These are phyloP conservation scores for Prunus yedoensis DNA, from an alignment of 331 rosid species.

Conservation along the genomic window DNA sequence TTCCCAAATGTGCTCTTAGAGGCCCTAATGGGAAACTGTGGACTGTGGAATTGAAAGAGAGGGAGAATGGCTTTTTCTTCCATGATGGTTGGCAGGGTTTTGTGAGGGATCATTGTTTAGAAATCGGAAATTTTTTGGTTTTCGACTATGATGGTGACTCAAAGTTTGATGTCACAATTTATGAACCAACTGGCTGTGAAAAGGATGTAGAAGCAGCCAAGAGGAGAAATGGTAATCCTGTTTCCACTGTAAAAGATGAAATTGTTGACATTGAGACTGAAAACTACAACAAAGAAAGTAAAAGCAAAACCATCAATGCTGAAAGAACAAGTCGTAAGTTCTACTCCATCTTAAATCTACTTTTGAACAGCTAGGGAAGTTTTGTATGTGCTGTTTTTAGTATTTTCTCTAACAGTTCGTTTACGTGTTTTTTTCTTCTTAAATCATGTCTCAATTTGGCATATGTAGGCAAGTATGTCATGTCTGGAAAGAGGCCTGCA, in stretches of 20 bases:
- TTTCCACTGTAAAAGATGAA: neutral
- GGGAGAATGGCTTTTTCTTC: constrained; percentile 6
- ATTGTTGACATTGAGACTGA: neutral
- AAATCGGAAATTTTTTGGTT: constrained; percentile 6
- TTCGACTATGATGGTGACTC: constrained; percentile 1
- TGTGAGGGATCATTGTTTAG: constrained; percentile 15
- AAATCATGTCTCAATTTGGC: neutral
- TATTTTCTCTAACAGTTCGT: too few species aligned
- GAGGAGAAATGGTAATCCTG: neutral
- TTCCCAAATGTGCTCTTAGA: neutral
- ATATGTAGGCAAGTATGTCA: neutral
- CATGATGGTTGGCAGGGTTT: constrained; percentile 9
- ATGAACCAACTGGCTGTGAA: neutral
- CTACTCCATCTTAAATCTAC: neutral
- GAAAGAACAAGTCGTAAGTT: neutral
- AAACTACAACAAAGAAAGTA: neutral
- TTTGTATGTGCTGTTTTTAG: neutral
- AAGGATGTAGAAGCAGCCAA: neutral
- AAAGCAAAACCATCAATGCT: neutral
- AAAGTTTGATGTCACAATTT: neutral
- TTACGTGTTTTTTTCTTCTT: neutral
- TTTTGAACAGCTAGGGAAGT: neutral
- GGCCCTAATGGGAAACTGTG: constrained; percentile 7
- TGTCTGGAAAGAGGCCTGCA: neutral
- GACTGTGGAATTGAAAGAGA: neutral